These are phyloP conservation scores for Fusarium sp. DNA, from an alignment of 2,329 filamentous ascomycete genomes.

Conservation along the genomic window DNA sequence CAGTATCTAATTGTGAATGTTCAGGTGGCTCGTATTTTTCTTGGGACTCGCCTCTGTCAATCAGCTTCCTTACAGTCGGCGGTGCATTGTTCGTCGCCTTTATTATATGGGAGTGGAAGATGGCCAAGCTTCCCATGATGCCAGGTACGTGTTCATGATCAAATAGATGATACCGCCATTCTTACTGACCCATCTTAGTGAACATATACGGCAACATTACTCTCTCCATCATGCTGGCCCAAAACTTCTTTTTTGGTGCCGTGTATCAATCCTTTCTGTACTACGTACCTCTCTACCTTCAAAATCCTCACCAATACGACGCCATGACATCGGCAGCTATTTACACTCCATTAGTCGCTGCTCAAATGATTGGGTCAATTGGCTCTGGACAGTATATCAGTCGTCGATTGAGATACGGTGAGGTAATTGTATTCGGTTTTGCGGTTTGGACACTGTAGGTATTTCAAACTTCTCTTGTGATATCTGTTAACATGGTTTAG, in stretches of 20 bases:
- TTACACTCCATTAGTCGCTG: background rate
- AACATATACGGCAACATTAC: slow-evolving; percentile 1
- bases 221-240: background rate
- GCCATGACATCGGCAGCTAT: background rate
- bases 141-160: background rate
- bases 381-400: slow-evolving; percentile 13
- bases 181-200: too few species aligned
- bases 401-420: background rate
- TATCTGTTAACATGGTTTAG: background rate
- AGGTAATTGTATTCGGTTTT: background rate
- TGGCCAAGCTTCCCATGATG: slow-evolving; percentile 22
- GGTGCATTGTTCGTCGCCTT: background rate
- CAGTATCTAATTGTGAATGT: fast-evolving
- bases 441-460: slow-evolving; percentile 2
- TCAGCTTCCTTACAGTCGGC: background rate
- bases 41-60: background rate
- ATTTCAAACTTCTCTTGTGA: fast-evolving
- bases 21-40: slow-evolving; percentile 6
- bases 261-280: slow-evolving; percentile 4
- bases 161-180: too few species aligned
- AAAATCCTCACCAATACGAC: background rate
- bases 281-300: background rate
- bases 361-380: background rate
- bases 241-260: background rate
- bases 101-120: slow-evolving; percentile 9